Conservation (phyloP, 352 stramenopile genomes). For the Pythium scleroteichum region DNA sequence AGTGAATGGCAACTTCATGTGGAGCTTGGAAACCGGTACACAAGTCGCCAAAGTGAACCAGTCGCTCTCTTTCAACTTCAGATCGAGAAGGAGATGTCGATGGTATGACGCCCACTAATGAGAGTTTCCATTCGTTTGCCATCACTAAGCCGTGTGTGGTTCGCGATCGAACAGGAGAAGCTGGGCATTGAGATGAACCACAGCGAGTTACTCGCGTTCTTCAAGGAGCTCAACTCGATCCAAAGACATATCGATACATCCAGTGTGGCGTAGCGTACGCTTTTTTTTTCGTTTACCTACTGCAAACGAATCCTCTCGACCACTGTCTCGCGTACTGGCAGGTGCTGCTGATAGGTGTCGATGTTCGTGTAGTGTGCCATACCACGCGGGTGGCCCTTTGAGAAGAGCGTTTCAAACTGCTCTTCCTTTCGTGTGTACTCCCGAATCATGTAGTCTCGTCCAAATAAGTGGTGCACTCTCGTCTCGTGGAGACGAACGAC, state of each 20-base stretch:
- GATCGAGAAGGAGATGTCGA: constrained; percentile 20
- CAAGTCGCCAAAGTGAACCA: constrained; percentile 40
- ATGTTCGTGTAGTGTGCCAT: constrained; percentile 88
- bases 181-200: constrained; percentile 65
- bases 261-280: neutral
- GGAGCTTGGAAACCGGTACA: constrained; percentile 47
- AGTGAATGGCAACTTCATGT: constrained; percentile 58
- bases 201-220: constrained; percentile 48
- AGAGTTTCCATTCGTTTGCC: no score
- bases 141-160: neutral
- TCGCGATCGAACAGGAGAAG: constrained; percentile 32
- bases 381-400: constrained; percentile 60
- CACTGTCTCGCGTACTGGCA: constrained; percentile 56
- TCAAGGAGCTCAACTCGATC: constrained; percentile 63
- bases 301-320: constrained; percentile 68
- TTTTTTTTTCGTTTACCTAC: constrained; percentile 17
- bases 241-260: constrained; percentile 47
- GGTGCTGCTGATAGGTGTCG: constrained; percentile 74
- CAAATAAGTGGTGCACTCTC: constrained; percentile 83
- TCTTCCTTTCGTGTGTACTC: constrained; percentile 83
- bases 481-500: constrained; percentile 80
- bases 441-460: constrained; percentile 64
- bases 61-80: constrained; percentile 59
- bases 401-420: constrained; percentile 69
- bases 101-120: neutral